Conservation (phyloP, 164 flowering plant genomes). For the Magnolia sinica region DNA sequence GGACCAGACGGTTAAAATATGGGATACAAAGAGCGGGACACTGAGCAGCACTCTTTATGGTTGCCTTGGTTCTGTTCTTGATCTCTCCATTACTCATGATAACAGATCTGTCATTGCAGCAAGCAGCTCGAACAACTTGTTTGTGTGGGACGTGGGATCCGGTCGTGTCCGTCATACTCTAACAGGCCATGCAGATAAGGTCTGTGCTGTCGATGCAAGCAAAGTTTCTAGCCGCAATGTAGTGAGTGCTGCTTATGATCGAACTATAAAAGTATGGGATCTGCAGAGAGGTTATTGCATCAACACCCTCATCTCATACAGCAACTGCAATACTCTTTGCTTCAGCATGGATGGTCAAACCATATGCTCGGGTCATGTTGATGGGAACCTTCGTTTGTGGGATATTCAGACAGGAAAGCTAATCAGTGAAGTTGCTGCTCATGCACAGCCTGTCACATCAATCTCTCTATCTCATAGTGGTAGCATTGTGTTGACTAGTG, state of each 20-base stretch:
- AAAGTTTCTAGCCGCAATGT: conserved; percentile 63
- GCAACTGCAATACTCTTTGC: conserved; percentile 88
- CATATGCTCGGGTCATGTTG: conserved; percentile 87
- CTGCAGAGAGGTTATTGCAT: conserved; percentile 80
- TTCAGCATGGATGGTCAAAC: conserved; percentile 83
- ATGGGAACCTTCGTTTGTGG: conserved; percentile 91
- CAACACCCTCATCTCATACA: conserved; percentile 70
- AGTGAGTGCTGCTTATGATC: conserved; percentile 92
- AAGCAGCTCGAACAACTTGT: conserved; percentile 82
- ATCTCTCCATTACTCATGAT: conserved; percentile 75
- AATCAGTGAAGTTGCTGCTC: conserved; percentile 86
- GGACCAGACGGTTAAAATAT: conserved; percentile 69
- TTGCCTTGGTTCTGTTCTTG: conserved; percentile 86
- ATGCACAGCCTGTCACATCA: conserved; percentile 77
- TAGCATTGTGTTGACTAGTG: conserved; percentile 64
- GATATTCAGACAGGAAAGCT: conserved; percentile 72
- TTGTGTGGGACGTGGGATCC: conserved; percentile 79
- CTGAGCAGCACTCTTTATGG: conserved; percentile 53
- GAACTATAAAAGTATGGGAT: conserved; percentile 93
- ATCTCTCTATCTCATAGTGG: conserved; percentile 72
- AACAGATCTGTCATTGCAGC: conserved; percentile 78
- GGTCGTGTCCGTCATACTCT: conserved; percentile 83
- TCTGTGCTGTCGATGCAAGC: conserved; percentile 84
- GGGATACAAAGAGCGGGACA: conserved; percentile 78
- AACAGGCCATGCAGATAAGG: conserved; percentile 91